Percentiles rank a stretch among this genome's conserved stretches.
Conservation (phyloP, 441 rosid genomes). For the Populus hybrid region DNA sequence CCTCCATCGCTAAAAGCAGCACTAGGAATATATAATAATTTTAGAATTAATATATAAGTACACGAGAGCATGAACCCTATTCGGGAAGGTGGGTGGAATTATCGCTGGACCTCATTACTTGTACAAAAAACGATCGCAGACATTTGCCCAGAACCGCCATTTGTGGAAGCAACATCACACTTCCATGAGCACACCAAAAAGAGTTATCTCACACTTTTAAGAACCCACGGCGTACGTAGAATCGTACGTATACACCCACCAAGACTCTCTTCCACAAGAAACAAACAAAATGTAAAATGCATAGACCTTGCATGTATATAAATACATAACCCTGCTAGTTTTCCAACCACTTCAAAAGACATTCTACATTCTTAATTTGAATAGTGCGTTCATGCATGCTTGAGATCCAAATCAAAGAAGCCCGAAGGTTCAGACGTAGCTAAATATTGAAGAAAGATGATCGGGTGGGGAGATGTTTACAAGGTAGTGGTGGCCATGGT, state of each 20-base stretch:
- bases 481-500: slow-evolving; percentile 80
- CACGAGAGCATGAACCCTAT: background rate
- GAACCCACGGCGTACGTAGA: slow-evolving; percentile 31
- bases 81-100: slow-evolving; percentile 35
- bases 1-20: slow-evolving; percentile 7
- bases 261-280: background rate
- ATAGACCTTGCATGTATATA: slow-evolving; percentile 14
- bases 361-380: background rate
- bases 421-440: background rate
- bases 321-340: slow-evolving; percentile 8
- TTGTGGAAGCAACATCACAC: slow-evolving; percentile 31
- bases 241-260: slow-evolving; percentile 31
- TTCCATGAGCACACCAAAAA: slow-evolving; percentile 18
- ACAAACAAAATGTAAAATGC: background rate
- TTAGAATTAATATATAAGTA: background rate
- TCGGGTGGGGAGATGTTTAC: slow-evolving; percentile 71
- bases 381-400: background rate
- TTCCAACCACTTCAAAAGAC: background rate
- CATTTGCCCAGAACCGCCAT: slow-evolving; percentile 18
- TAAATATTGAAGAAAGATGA: slow-evolving; percentile 37
- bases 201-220: slow-evolving; percentile 10
- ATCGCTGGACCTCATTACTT: slow-evolving; percentile 55
- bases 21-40: slow-evolving; percentile 8
- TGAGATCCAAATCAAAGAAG: background rate
- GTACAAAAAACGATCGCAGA: slow-evolving; percentile 20